A percentile compares a stretch with the other conserved stretches of the same genome.
These are phyloP conservation scores for Cairneyella variabilis DNA, from an alignment of 495 filamentous ascomycete species.

Conservation along the genomic window DNA sequence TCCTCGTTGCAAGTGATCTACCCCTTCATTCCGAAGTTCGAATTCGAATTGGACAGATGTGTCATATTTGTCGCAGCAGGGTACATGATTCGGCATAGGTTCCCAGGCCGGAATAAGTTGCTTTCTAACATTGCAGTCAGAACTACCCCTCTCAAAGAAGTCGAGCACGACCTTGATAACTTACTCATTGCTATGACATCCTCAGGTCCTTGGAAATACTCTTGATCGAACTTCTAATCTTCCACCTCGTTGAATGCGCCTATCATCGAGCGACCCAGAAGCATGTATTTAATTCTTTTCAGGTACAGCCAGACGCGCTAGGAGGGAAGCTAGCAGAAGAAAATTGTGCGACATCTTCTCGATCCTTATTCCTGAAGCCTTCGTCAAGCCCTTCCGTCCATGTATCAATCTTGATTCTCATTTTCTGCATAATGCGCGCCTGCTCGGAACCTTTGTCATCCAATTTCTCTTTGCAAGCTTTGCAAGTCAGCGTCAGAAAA, in stretches of 20 bases:
- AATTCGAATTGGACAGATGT: not conserved
- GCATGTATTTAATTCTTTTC: not conserved
- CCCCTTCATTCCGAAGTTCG: not conserved
- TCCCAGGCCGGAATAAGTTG: not conserved
- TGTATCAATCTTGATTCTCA: not conserved
- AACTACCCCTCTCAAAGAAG: not conserved
- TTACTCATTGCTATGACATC: not conserved
- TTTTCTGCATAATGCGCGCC: not conserved
- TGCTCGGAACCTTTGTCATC: not conserved
- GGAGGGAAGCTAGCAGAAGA: not conserved
- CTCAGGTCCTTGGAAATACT: not conserved
- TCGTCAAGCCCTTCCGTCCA: not conserved
- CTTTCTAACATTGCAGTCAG: not conserved
- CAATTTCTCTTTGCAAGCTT: not conserved
- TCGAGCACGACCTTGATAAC: not conserved
- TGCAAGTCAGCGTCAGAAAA: no score
- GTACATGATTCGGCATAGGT: not conserved
- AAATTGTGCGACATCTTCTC: not conserved
- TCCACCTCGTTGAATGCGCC: not conserved
- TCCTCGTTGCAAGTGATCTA: not conserved
- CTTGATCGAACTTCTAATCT: not conserved
- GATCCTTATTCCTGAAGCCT: not conserved
- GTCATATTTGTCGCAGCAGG: not conserved
- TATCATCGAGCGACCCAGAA: not conserved
- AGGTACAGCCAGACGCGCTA: not conserved